These are phyloP conservation scores for Sporothrix brasiliensis DNA, from an alignment of 2,329 filamentous ascomycete species.

Conservation along the genomic window DNA sequence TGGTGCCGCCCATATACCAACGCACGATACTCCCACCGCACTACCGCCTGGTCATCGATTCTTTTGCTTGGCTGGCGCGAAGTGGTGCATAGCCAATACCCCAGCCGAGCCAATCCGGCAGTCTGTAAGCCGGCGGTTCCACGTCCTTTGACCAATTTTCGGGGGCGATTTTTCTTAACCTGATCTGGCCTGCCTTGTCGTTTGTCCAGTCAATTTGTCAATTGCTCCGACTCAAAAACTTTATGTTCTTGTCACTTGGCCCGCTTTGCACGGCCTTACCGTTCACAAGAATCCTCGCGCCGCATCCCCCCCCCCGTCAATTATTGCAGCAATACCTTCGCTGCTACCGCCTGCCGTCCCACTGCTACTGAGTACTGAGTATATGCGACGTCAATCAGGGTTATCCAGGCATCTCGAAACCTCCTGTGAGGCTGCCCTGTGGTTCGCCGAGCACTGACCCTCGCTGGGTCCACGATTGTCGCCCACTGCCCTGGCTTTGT, in stretches of 20 bases:
- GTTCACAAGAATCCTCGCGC: neutral
- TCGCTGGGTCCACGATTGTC: constrained; percentile 27
- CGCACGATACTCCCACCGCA: neutral
- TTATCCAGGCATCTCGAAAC: constrained; percentile 50
- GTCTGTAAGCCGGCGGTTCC: constrained; percentile 27
- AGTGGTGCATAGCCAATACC: constrained; percentile 24
- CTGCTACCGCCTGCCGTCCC: constrained; percentile 31
- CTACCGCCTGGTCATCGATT: neutral
- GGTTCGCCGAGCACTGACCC: constrained; percentile 44
- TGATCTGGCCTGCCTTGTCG: neutral
- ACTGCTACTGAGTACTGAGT: constrained; percentile 34
- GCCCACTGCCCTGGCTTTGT: constrained; percentile 31
- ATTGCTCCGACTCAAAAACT: neutral
- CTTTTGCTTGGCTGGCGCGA: constrained; percentile 16
- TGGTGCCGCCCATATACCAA: neutral
- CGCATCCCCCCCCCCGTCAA: neutral
- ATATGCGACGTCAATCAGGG: constrained; percentile 55
- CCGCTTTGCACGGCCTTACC: constrained; percentile 12
- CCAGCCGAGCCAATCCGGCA: constrained; percentile 25
- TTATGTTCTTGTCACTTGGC: neutral
- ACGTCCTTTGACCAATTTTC: constrained; percentile 10
- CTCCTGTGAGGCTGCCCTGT: constrained; percentile 41
- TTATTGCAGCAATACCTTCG: neutral
- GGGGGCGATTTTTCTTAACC: neutral
- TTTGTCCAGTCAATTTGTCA: constrained; percentile 11